Evolutionary conservation across 2,329 filamentous ascomycete species (phyloP).

Genomic region (Aspergillus amoenus): DNA sequence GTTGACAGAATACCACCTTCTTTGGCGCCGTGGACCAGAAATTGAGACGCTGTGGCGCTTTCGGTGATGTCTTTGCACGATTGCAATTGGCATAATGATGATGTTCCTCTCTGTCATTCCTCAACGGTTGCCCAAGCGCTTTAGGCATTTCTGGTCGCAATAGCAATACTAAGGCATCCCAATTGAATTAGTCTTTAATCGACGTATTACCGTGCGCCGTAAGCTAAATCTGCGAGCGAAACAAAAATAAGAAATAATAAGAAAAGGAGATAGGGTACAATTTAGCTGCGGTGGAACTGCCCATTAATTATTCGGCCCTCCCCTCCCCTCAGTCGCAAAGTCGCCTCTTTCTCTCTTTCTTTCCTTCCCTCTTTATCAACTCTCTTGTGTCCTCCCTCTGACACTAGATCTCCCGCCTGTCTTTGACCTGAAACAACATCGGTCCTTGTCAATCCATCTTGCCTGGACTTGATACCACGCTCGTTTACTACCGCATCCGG

Average conservation of each 20-base stretch:
- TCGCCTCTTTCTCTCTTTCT: slow-evolving; percentile 10
- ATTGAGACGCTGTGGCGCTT: slow-evolving; percentile 13
- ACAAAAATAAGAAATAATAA: slow-evolving; percentile 4
- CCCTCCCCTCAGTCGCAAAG: slow-evolving; percentile 12
- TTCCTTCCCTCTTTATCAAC: slow-evolving; percentile 3
- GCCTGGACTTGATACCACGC: background rate
- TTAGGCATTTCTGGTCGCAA: slow-evolving; percentile 12
- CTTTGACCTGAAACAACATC: background rate
- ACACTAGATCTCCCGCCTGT: background rate
- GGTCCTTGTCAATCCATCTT: background rate
- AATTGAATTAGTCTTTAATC: background rate
- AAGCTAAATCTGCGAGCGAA: background rate
- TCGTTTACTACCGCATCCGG: slow-evolving; percentile 5
- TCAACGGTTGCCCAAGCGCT: slow-evolving; percentile 10
- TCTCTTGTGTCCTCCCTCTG: background rate
- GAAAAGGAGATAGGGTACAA: background rate
- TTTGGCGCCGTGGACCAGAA: background rate
- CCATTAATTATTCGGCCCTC: slow-evolving; percentile 11
- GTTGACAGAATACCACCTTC: background rate
- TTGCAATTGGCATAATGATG: slow-evolving; percentile 17
- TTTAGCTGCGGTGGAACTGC: background rate
- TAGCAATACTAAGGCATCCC: slow-evolving; percentile 5
- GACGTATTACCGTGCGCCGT: slow-evolving; percentile 1
- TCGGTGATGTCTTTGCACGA: slow-evolving; percentile 9
- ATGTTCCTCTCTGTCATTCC: slow-evolving; percentile 18